A percentile compares a stretch with the other conserved stretches of the same genome.
These are phyloP conservation scores for Zopfia rhizophila DNA, from an alignment of 2,329 filamentous ascomycete species.

Conservation along the genomic window DNA sequence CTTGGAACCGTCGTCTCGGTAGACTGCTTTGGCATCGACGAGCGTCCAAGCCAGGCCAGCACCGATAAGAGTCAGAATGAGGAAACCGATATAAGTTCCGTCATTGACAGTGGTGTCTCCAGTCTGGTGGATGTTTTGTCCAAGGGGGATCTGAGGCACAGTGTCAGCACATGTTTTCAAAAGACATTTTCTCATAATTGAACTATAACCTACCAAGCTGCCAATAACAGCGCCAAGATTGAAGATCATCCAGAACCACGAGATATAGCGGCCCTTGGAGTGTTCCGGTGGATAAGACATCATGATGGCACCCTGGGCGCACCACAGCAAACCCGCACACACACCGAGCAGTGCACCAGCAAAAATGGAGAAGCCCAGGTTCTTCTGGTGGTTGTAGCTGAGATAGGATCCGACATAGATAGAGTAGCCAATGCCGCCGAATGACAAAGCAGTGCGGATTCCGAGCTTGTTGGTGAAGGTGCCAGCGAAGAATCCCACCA, in stretches of 20 bases:
- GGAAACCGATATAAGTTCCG: slow-evolving; percentile 89
- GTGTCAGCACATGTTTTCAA: slow-evolving; percentile 19
- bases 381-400: slow-evolving; percentile 73
- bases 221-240: slow-evolving; percentile 92
- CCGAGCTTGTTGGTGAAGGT: slow-evolving; percentile 82
- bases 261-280: slow-evolving; percentile 88
- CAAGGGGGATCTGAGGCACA: slow-evolving; percentile 71
- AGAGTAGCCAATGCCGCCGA: slow-evolving; percentile 81
- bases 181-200: slow-evolving; percentile 44
- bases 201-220: slow-evolving; percentile 65
- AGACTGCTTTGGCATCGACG: slow-evolving; percentile 75
- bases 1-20: slow-evolving; percentile 79
- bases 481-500: slow-evolving; percentile 71
- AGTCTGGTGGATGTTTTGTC: slow-evolving; percentile 72
- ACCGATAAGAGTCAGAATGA: slow-evolving; percentile 81
- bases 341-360: slow-evolving; percentile 80
- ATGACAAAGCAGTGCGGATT: slow-evolving; percentile 72
- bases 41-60: slow-evolving; percentile 76
- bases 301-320: slow-evolving; percentile 85
- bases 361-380: slow-evolving; percentile 78
- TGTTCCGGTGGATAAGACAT: slow-evolving; percentile 87
- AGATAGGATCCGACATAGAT: slow-evolving; percentile 78
- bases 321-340: slow-evolving; percentile 84
- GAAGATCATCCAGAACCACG: slow-evolving; percentile 95
- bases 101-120: slow-evolving; percentile 67